Evolutionary conservation across 2,329 filamentous ascomycete genomes (phyloP).

Genomic region (Ophiocordyceps robertsii): DNA sequence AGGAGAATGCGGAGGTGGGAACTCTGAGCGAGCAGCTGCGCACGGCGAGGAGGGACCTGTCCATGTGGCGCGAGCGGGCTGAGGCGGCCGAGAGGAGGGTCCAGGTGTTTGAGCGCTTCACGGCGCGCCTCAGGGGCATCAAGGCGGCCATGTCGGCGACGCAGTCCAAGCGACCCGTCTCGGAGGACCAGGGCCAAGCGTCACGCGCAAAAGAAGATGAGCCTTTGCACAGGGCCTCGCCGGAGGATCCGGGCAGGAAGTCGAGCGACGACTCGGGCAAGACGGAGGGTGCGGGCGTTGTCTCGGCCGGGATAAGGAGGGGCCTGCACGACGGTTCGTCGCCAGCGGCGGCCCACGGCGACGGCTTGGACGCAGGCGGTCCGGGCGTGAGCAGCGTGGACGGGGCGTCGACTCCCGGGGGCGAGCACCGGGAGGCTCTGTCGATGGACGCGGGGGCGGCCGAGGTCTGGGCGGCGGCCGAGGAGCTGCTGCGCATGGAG

Average conservation of each 20-base stretch:
- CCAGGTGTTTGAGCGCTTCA: constrained; percentile 31
- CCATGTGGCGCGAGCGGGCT: constrained; percentile 40
- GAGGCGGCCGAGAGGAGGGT: constrained; percentile 41
- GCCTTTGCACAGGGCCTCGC: no score
- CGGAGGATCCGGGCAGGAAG: no score
- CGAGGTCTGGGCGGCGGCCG: constrained; percentile 17
- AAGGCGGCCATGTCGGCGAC: constrained; percentile 6
- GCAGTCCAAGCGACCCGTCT: neutral
- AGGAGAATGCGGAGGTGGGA: constrained; percentile 27
- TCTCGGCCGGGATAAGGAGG: no score
- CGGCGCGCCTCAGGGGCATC: constrained; percentile 18
- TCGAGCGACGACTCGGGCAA: no score
- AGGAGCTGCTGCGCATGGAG: constrained; percentile 15
- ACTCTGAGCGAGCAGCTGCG: constrained; percentile 35
- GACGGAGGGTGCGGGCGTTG: no score
- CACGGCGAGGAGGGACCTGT: constrained; percentile 16
- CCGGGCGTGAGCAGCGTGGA: neutral
- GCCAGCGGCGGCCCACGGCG: no score
- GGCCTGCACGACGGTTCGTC: no score
- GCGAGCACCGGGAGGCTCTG: neutral
- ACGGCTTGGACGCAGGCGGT: neutral
- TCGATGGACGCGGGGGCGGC: constrained; percentile 8
- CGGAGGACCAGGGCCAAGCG: no score
- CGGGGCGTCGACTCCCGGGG: neutral
- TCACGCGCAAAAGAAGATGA: no score